These are phyloP conservation scores for Tulasnella sp. DNA, from an alignment of 768 basidiomycete species.

Conservation along the genomic window DNA sequence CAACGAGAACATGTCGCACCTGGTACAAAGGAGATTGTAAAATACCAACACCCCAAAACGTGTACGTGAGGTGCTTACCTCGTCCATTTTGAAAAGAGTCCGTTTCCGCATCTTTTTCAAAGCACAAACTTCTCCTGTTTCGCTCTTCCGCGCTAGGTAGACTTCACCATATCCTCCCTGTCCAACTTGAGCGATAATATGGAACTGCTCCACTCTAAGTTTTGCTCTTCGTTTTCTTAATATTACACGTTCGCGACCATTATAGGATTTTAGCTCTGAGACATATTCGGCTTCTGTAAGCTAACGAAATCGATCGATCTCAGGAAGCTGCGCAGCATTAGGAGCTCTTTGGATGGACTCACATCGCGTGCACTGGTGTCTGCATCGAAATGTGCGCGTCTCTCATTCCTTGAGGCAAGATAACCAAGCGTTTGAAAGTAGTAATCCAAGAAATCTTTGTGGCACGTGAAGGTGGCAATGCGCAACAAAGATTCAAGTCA, in stretches of 20 bases:
- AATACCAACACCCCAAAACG: background rate
- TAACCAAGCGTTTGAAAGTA: conserved; percentile 95
- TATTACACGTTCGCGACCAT: conserved; percentile 83
- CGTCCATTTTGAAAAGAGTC: conserved; percentile 95
- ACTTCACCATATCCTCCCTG: conserved; percentile 99
- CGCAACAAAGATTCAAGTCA: background rate
- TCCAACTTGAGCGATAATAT: conserved; percentile 96
- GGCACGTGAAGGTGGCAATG: background rate
- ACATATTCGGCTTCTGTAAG: conserved; percentile 38
- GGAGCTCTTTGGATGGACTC: background rate
- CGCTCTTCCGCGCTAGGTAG: conserved; percentile 86
- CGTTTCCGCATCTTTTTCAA: conserved; percentile 95
- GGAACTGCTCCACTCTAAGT: conserved; percentile 86
- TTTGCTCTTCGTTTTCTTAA: conserved; percentile 89
- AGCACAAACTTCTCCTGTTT: conserved; percentile 92
- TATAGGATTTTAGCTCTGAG: conserved; percentile 85
- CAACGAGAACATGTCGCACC: conserved; percentile 96
- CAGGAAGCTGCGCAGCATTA: background rate
- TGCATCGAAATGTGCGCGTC: conserved; percentile 66
- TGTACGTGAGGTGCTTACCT: conserved; percentile 38
- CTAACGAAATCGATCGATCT: conserved; percentile 16
- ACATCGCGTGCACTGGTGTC: conserved; percentile 58
- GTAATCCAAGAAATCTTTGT: conserved; percentile 86
- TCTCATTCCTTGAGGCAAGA: conserved; percentile 70
- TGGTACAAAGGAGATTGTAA: conserved; percentile 23